A percentile compares a stretch with the other conserved stretches of the same genome.
These are phyloP conservation scores for Phytophthora cactorum DNA, from an alignment of 352 stramenopile species.

Conservation along the genomic window DNA sequence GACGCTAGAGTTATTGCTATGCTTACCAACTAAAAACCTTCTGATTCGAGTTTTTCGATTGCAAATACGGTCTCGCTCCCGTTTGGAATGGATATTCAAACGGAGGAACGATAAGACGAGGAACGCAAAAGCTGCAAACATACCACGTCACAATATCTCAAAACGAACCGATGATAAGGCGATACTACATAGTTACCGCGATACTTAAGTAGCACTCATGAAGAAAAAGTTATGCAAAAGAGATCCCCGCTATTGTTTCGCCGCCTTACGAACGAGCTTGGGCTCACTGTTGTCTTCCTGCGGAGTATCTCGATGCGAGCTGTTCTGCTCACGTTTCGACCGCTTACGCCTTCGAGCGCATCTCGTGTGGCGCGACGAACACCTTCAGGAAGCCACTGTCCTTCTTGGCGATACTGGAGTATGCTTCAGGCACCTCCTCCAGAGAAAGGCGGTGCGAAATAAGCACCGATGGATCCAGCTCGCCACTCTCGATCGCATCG, in stretches of 20 bases:
- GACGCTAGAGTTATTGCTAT: too few relatives aligned
- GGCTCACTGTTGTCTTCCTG: background rate
- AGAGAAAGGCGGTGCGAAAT: slow-evolving; percentile 64
- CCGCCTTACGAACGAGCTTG: background rate
- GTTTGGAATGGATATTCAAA: too few relatives aligned
- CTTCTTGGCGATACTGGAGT: slow-evolving; percentile 61
- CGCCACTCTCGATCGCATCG: slow-evolving; percentile 55
- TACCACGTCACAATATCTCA: background rate
- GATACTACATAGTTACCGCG: background rate
- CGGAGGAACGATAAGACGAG: too few relatives aligned
- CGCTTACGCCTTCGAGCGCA: slow-evolving; percentile 42
- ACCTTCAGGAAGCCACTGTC: slow-evolving; percentile 70
- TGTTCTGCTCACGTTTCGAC: background rate
- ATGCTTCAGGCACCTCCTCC: slow-evolving; percentile 60
- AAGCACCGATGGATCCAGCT: slow-evolving; percentile 60
- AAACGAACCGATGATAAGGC: background rate
- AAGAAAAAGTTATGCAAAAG: background rate
- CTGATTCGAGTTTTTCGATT: too few relatives aligned
- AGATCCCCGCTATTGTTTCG: background rate
- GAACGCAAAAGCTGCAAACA: too few relatives aligned
- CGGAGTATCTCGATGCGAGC: background rate
- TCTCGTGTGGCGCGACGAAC: slow-evolving; percentile 52
- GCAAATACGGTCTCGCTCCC: too few relatives aligned
- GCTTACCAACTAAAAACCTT: too few relatives aligned
- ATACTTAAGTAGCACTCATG: background rate